Evolutionary conservation across 768 basidiomycete genomes (phyloP).

Genomic region (Myochromella boudieri): DNA sequence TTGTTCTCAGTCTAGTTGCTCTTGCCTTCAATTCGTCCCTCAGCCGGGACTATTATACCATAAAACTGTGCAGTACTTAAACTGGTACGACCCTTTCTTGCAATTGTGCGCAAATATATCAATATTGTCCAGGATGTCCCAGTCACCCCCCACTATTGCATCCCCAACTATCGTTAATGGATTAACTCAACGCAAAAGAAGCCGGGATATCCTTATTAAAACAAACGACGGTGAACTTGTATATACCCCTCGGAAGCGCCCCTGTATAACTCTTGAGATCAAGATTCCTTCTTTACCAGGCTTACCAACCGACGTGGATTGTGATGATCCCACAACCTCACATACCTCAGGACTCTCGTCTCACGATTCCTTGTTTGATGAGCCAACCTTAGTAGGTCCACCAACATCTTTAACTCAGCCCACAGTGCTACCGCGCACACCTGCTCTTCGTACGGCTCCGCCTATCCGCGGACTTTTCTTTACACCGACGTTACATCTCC

Average conservation of each 20-base stretch:
- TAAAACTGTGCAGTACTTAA: no score
- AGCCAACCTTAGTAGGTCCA: conserved; percentile 4
- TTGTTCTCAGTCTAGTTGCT: no score
- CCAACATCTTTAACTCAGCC: background rate
- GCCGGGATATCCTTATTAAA: no score
- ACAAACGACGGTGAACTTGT: no score
- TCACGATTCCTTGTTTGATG: conserved; percentile 54
- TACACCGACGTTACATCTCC: conserved; percentile 48
- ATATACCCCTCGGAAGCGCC: conserved; percentile 13
- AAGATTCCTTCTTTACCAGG: conserved; percentile 13
- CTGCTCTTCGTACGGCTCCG: conserved; percentile 41
- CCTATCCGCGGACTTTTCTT: conserved; percentile 69
- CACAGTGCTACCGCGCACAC: background rate
- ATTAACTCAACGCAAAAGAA: conserved; percentile 10
- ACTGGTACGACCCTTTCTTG: conserved; percentile 8
- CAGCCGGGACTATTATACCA: no score
- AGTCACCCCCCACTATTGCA: background rate
- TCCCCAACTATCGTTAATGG: conserved; percentile 2
- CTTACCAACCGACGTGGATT: background rate
- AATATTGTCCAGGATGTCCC: conserved; percentile 8
- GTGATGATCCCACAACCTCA: conserved; percentile 5
- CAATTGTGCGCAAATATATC: background rate
- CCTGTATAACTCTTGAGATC: conserved; percentile 16
- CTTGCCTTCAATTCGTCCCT: no score
- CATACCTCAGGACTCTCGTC: conserved; percentile 19